Evolutionary conservation across 805 yeast genomes (phyloP), one percentile per base, ranked within the genome.

Genomic region (Nadsonia fulvescens): DNA sequence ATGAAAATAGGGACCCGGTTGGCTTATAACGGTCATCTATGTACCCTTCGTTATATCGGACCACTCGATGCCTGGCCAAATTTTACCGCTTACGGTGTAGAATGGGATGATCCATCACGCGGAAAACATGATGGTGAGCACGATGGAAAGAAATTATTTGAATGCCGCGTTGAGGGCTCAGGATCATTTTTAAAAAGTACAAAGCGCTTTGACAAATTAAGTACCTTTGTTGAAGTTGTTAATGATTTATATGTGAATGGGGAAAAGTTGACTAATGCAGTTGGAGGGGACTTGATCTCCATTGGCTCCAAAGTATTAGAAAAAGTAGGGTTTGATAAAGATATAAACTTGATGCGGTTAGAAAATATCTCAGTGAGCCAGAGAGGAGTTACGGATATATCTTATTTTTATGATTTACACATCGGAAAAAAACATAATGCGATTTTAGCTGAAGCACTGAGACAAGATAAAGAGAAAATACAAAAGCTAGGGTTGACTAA

Each of bases 41-140:
- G 79, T 21, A 76, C 92, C 0, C 58, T 82, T 3, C 50, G 59
- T 26, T 82, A 43, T 38, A 40, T 61, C 2, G 94, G 93, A 0
- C 22, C 26, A 3, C 47, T 81, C 0, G 68, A 70, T 1, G 55
- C 51, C 8, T 81, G 93, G 93, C 61, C 64, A 0, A 42, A 45
- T 6, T 52, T 46, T 0, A 20, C 36, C 1, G 81, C 86, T 0
- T 46, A 65, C 8, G 95, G 95, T 1, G 58, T 83, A 3, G 93
- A 83, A 45, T 83, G 94, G 94, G 95, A 83, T 43, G 54, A 67
- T 23, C 48, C 59, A 0, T 29, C 32, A 0, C 54, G 81, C 18
- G 95, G 95, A 2, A 78, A 71, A 38, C 68, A 82, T 43, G 51
- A 63, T 34, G 96, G 96, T 0, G 31, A 42, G 1, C 33, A 66